phyloP scores from a whole-genome alignment of 2,329 filamentous ascomycete species.

The Helminthosporium solani region DNA sequence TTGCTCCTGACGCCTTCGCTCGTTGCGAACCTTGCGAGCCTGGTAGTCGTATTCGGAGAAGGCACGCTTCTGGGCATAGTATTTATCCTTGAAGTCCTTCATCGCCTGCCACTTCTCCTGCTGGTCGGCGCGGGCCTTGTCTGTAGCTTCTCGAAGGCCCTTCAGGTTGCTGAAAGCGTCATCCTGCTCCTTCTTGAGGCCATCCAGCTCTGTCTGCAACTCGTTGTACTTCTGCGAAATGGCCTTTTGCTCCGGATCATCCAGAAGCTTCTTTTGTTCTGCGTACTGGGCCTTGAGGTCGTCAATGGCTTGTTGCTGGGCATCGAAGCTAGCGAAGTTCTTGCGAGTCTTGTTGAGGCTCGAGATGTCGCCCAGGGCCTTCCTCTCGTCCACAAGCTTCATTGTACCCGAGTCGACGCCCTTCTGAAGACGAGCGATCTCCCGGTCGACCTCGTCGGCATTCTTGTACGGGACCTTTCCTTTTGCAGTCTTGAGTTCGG shows the following conservation, averaged over 20 bases:
- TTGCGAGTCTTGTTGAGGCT: conserved; percentile 86
- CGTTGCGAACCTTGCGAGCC: conserved; percentile 70
- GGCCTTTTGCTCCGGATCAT: conserved; percentile 88
- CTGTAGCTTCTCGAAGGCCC: conserved; percentile 78
- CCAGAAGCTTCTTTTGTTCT: conserved; percentile 82
- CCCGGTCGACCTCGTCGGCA: conserved; percentile 79
- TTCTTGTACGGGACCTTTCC: conserved; percentile 82
- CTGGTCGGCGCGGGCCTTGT: conserved; percentile 79
- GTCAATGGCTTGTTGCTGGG: conserved; percentile 84
- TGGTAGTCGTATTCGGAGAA: conserved; percentile 81
- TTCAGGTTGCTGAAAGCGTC: conserved; percentile 86
- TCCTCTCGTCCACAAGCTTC: conserved; percentile 97
- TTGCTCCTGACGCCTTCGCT: conserved; percentile 79
- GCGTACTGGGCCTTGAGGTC: conserved; percentile 84
- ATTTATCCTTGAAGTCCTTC: conserved; percentile 85
- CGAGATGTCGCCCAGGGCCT: conserved; percentile 80
- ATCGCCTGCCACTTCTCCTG: conserved; percentile 81
- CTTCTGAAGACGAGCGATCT: conserved; percentile 78
- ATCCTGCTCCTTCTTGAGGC: conserved; percentile 90
- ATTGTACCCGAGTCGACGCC: conserved; percentile 86
- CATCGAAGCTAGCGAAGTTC: conserved; percentile 82
- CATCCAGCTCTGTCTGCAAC: conserved; percentile 84
- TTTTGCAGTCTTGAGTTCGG: conserved; percentile 83
- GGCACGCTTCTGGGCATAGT: conserved; percentile 80
- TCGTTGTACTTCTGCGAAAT: conserved; percentile 82